Percentiles rank a stretch among this genome's conserved stretches.
Evolutionary conservation across 805 yeast genomes (phyloP).

Genomic region (Suhomyces pyralidae): DNA sequence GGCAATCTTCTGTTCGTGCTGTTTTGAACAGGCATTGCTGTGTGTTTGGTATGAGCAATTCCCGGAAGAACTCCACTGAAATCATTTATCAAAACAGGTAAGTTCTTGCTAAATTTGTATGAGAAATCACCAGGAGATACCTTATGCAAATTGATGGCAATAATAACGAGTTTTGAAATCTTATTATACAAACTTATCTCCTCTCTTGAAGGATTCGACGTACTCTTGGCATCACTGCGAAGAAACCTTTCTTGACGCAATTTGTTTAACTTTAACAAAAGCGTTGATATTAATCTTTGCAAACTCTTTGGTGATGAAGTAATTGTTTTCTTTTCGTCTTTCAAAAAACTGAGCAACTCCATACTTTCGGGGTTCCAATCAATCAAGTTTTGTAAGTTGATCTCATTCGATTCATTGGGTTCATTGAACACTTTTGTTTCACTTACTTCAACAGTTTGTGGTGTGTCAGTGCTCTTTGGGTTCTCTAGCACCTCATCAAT

Average conservation of each 20-base stretch:
- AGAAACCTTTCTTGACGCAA: conserved; percentile 40
- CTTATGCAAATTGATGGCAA: conserved; percentile 32
- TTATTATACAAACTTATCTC: conserved; percentile 31
- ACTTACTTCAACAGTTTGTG: neutral
- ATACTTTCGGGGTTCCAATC: conserved; percentile 35
- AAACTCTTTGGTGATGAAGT: conserved; percentile 26
- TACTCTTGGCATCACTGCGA: conserved; percentile 22
- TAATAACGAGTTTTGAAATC: conserved; percentile 25
- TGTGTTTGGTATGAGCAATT: conserved; percentile 25
- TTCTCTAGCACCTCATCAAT: neutral
- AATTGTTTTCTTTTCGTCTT: conserved; percentile 21
- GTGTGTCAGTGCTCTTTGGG: conserved; percentile 1
- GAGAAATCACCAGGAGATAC: conserved; percentile 23
- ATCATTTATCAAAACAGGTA: conserved; percentile 72
- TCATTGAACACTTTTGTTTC: neutral
- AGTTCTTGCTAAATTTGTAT: conserved; percentile 31
- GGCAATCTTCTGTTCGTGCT: conserved; percentile 26
- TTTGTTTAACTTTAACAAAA: conserved; percentile 33
- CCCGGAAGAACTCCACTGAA: conserved; percentile 82
- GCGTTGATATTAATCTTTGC: conserved; percentile 33
- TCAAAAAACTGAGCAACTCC: conserved; percentile 21
- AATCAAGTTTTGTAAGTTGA: conserved; percentile 30
- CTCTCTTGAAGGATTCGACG: conserved; percentile 23
- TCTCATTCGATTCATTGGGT: conserved; percentile 9
- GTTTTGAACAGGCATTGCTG: neutral